Evolutionary conservation across 305 asterid species (phyloP).

Genomic region (Galium porrigens): DNA sequence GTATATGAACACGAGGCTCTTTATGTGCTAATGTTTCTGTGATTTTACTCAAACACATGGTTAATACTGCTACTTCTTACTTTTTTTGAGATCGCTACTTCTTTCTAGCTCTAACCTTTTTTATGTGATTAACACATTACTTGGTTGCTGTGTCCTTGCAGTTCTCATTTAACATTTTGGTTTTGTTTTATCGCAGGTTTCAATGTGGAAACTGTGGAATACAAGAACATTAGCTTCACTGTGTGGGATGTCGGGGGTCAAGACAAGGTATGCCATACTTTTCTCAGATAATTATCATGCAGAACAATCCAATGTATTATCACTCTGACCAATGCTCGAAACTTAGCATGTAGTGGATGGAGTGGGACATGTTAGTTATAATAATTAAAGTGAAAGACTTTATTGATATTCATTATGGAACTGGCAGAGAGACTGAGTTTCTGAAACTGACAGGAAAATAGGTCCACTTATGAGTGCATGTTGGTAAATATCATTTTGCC

Average conservation of each 20-base stretch:
- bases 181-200: conserved; percentile 20
- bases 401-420: background rate
- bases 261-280: conserved; percentile 19
- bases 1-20: background rate
- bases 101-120: too few species aligned
- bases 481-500: background rate
- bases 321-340: background rate
- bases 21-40: background rate
- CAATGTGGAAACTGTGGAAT: conserved; percentile 37
- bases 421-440: background rate
- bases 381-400: background rate
- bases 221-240: conserved; percentile 36
- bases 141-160: background rate
- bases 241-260: conserved; percentile 45
- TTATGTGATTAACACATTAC: background rate
- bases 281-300: background rate
- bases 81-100: too few species aligned
- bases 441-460: background rate
- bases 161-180: background rate
- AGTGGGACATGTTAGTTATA: background rate
- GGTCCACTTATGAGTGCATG: background rate
- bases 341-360: background rate
- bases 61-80: background rate
- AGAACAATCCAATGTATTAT: background rate
- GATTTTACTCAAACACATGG: background rate